Percentiles rank a stretch among this genome's conserved stretches.
Evolutionary conservation across 1,284 basidiomycete species (phyloP).

Genomic region (Cryptococcus sp.): DNA sequence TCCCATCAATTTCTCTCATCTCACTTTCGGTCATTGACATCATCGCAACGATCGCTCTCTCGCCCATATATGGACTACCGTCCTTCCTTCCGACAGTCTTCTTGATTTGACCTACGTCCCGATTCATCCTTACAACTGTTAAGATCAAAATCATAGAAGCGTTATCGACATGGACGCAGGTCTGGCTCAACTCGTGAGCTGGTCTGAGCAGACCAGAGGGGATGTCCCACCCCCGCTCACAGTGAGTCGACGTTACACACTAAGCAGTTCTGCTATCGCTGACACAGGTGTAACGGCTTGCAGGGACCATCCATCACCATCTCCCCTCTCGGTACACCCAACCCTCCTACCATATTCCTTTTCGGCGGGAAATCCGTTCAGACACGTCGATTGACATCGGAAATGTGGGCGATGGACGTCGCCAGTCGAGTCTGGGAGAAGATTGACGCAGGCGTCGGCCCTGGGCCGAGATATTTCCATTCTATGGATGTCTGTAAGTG

Average conservation of each 20-base stretch:
- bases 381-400: constrained; percentile 80
- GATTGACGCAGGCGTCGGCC: constrained; percentile 59
- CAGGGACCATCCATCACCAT: constrained; percentile 49
- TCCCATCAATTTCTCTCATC: no score
- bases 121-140: neutral
- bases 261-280: neutral
- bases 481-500: constrained; percentile 80
- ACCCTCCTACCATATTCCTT: constrained; percentile 45
- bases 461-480: constrained; percentile 84
- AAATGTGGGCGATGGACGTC: constrained; percentile 84
- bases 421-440: constrained; percentile 74
- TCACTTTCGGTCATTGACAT: no score
- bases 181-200: constrained; percentile 71
- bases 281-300: neutral
- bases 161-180: constrained; percentile 32
- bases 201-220: constrained; percentile 75
- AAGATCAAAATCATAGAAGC: no score
- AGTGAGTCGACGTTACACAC: constrained; percentile 56
- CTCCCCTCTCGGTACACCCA: constrained; percentile 38
- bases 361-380: constrained; percentile 84
- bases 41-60: no score
- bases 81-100: no score
- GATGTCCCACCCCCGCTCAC: constrained; percentile 86
- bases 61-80: no score
- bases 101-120: neutral